phyloP scores from a whole-genome alignment of 192 early-diverging fungal genomes.

The Coemansia sp. region DNA sequence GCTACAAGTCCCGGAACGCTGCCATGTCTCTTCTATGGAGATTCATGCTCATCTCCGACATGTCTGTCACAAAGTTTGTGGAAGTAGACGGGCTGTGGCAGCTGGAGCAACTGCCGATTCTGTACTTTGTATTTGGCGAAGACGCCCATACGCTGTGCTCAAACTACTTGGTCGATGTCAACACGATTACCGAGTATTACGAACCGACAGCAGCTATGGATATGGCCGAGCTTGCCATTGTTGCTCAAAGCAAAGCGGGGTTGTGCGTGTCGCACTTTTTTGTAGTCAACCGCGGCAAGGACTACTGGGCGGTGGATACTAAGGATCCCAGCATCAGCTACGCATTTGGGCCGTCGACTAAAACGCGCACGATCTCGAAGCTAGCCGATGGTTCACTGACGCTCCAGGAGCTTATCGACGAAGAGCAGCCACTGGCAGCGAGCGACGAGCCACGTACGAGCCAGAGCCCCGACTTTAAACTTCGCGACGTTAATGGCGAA shows the following conservation, averaged over 20 bases:
- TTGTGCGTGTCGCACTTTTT: neutral
- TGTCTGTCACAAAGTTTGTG: neutral
- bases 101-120: neutral
- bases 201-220: neutral
- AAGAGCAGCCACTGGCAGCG: neutral
- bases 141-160: neutral
- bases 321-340: neutral
- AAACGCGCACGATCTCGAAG: neutral
- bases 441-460: neutral
- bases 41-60: neutral
- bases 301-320: slow-evolving; percentile 2
- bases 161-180: slow-evolving; percentile 2
- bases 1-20: slow-evolving; percentile 4
- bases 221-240: neutral
- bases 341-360: neutral
- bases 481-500: neutral
- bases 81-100: neutral
- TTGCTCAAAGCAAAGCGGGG: neutral
- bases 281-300: neutral
- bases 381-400: neutral
- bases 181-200: neutral
- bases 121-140: neutral
- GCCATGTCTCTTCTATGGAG: neutral
- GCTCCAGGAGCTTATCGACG: neutral
- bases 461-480: neutral